A percentile compares a stretch with the other conserved stretches of the same genome.
phyloP scores from a whole-genome alignment of 352 stramenopile species.

The Phytophthora ramorum region DNA sequence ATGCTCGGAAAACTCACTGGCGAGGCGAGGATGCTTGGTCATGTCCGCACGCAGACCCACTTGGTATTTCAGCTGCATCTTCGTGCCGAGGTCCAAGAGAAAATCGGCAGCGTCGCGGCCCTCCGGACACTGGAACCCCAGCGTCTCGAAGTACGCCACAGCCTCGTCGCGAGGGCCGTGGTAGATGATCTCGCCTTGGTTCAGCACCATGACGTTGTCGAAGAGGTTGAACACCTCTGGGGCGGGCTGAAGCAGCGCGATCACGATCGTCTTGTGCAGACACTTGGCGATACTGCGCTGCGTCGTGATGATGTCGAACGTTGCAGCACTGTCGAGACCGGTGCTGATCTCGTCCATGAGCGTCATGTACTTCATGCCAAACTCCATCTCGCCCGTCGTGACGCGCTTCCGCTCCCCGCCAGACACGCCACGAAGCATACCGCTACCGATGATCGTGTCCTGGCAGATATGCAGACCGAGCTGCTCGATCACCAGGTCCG shows the following conservation, averaged over 20 bases:
- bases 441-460: conserved; percentile 60
- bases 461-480: conserved; percentile 49
- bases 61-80: conserved; percentile 49
- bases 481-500: conserved; percentile 54
- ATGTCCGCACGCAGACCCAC: conserved; percentile 6
- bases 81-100: conserved; percentile 57
- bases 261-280: conserved; percentile 59
- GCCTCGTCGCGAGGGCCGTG: conserved; percentile 50
- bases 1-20: conserved; percentile 34
- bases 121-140: conserved; percentile 52
- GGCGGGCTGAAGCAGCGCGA: conserved; percentile 61
- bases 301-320: conserved; percentile 90
- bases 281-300: conserved; percentile 54
- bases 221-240: conserved; percentile 66
- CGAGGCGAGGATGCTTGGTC: conserved; percentile 25
- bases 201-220: conserved; percentile 63
- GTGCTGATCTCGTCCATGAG: conserved; percentile 93
- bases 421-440: conserved; percentile 59
- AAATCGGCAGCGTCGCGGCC: conserved; percentile 60
- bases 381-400: conserved; percentile 82
- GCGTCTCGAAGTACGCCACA: conserved; percentile 42
- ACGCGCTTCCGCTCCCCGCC: conserved; percentile 72
- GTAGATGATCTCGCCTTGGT: conserved; percentile 72
- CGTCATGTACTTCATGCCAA: conserved; percentile 71
- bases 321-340: conserved; percentile 90